Percentiles rank a stretch among this genome's conserved stretches.
Conservation (phyloP, 352 stramenopile genomes). For the Phytophthora citrophthora region DNA sequence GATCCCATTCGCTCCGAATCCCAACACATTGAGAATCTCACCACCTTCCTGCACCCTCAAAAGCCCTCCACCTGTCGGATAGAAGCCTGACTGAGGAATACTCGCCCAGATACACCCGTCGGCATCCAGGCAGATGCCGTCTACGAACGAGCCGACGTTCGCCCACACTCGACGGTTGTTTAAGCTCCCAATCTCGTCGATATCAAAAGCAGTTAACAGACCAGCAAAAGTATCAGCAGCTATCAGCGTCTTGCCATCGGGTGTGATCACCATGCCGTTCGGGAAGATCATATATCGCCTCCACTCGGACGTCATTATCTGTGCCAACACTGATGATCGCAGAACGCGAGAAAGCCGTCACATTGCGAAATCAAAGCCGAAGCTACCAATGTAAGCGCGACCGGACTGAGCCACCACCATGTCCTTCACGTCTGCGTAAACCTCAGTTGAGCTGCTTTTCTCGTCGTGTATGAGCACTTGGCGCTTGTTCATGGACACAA, state of each 20-base stretch:
- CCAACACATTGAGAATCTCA: constrained; percentile 47
- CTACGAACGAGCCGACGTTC: constrained; percentile 43
- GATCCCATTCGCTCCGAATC: constrained; percentile 64
- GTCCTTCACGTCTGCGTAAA: constrained; percentile 56
- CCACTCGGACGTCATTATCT: constrained; percentile 46
- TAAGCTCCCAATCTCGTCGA: constrained; percentile 46
- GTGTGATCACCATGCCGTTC: constrained; percentile 69
- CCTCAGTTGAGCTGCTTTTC: constrained; percentile 20
- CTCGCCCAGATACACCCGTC: constrained; percentile 68
- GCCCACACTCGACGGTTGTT: constrained; percentile 63
- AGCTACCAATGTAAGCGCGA: constrained; percentile 61
- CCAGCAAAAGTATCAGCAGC: constrained; percentile 59
- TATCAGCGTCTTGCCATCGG: constrained; percentile 72
- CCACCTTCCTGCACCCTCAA: constrained; percentile 60
- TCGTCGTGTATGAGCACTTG: constrained; percentile 49
- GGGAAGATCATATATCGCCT: constrained; percentile 66
- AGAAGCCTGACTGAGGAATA: constrained; percentile 52
- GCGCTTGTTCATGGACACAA: constrained; percentile 52
- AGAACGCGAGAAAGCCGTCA: constrained; percentile 37
- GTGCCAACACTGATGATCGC: constrained; percentile 58
- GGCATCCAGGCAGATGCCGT: constrained; percentile 71
- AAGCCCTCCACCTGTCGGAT: constrained; percentile 48
- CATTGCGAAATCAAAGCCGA: constrained; percentile 53
- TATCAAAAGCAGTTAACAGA: constrained; percentile 61
- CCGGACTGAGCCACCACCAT: constrained; percentile 52